phyloP scores from a whole-genome alignment of 768 basidiomycete species.

The Gymnopilus junonius region DNA sequence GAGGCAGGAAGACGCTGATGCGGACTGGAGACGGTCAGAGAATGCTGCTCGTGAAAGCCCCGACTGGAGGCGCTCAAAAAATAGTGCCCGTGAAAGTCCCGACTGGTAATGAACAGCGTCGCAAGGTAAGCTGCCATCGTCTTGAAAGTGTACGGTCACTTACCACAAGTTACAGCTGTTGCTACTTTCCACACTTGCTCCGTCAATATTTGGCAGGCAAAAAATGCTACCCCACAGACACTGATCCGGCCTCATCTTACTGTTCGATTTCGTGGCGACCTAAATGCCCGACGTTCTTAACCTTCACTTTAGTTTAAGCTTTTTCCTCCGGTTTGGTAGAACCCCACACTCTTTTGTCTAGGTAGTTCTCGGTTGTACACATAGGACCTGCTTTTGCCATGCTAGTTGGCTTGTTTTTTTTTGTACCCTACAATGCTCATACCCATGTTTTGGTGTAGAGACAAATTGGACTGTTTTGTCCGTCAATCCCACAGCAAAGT shows the following conservation, averaged over 20 bases:
- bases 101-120: conserved; percentile 28
- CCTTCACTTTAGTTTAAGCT: conserved; percentile 18
- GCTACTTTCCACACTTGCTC: conserved; percentile 8
- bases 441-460: conserved; percentile 1
- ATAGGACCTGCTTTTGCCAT: conserved; percentile 14
- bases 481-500: conserved; percentile 13
- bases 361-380: conserved; percentile 14
- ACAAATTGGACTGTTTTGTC: conserved; percentile 1
- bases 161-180: conserved; percentile 1
- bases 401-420: conserved; percentile 12
- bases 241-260: conserved; percentile 20
- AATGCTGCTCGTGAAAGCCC: conserved; percentile 9
- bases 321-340: conserved; percentile 17
- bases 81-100: conserved; percentile 19
- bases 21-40: conserved; percentile 18
- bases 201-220: conserved; percentile 8
- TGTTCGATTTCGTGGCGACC: conserved; percentile 17
- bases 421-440: background rate
- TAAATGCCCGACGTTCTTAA: conserved; percentile 24
- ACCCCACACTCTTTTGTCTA: conserved; percentile 20
- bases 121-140: background rate
- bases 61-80: conserved; percentile 27
- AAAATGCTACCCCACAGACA: conserved; percentile 15
- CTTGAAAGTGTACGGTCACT: background rate
- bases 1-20: conserved; percentile 8